A percentile compares a stretch with the other conserved stretches of the same genome.
Conservation (phyloP, 495 filamentous ascomycete genomes). For the Cladorrhinum samala region DNA sequence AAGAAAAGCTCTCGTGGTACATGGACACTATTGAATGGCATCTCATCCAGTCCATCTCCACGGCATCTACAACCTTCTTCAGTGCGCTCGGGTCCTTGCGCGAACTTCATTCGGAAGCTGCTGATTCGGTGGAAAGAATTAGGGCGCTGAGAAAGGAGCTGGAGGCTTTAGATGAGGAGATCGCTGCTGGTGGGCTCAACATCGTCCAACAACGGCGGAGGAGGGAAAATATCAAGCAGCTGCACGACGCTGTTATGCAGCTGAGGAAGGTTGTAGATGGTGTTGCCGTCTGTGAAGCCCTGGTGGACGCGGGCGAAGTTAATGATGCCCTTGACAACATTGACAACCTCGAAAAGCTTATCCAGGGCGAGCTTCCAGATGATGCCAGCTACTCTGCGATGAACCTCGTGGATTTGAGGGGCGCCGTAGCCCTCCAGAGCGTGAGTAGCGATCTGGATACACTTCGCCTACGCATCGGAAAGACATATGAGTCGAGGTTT, state of each 20-base stretch:
- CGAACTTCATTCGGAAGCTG: constrained; percentile 87
- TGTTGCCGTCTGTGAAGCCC: constrained; percentile 66
- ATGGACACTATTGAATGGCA: constrained; percentile 99
- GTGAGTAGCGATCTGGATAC: constrained; percentile 68
- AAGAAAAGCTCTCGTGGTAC: constrained; percentile 99
- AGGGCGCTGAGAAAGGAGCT: constrained; percentile 74
- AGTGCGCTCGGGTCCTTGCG: constrained; percentile 85
- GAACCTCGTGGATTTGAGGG: constrained; percentile 62
- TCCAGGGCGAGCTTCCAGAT: constrained; percentile 55
- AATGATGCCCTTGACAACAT: constrained; percentile 73
- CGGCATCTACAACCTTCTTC: constrained; percentile 93
- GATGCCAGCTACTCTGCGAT: constrained; percentile 11
- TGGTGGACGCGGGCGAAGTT: constrained; percentile 75
- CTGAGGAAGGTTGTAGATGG: constrained; percentile 71
- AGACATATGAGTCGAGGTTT: constrained; percentile 77
- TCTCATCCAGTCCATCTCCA: constrained; percentile 91
- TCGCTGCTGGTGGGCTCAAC: constrained; percentile 80
- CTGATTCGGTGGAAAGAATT: constrained; percentile 84
- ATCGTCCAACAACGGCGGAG: constrained; percentile 75
- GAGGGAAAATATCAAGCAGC: constrained; percentile 75
- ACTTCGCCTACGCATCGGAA: constrained; percentile 74
- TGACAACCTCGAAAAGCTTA: constrained; percentile 68
- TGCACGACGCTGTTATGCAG: constrained; percentile 78
- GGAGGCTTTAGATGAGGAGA: constrained; percentile 71
- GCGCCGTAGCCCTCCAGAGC: constrained; percentile 72